Evolutionary conservation across 2,329 filamentous ascomycete genomes (phyloP).

Genomic region (Pseudocercospora pini-densiflorae): DNA sequence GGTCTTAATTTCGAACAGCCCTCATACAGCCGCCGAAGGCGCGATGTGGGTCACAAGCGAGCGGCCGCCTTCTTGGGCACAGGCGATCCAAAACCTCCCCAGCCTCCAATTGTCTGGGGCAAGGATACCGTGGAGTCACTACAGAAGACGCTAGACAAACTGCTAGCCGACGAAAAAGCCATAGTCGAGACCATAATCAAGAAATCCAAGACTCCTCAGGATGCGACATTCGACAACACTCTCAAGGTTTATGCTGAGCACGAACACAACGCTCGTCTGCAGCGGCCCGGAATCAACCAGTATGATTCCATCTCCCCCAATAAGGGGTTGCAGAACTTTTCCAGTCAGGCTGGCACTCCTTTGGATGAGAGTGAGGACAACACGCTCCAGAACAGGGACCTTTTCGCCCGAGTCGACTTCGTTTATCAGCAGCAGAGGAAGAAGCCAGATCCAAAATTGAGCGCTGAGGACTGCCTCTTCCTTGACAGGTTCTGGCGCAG

Average conservation of each 20-base stretch:
- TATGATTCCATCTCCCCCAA: slow-evolving; percentile 51
- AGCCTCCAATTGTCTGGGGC: background rate
- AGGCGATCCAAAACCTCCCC: background rate
- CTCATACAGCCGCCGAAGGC: background rate
- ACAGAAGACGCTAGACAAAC: background rate
- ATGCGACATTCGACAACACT: slow-evolving; percentile 60
- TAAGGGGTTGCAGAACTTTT: slow-evolving; percentile 49
- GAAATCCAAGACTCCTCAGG: slow-evolving; percentile 55
- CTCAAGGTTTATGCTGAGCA: slow-evolving; percentile 69
- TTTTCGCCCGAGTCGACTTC: slow-evolving; percentile 64
- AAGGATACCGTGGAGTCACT: background rate
- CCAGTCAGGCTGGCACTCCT: slow-evolving; percentile 49
- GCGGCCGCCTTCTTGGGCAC: background rate
- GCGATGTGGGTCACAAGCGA: background rate
- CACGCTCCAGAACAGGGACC: slow-evolving; percentile 75
- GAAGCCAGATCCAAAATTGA: slow-evolving; percentile 55
- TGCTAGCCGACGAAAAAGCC: slow-evolving; percentile 48
- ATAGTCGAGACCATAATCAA: slow-evolving; percentile 69
- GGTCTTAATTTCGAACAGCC: background rate
- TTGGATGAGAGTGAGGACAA: slow-evolving; percentile 71
- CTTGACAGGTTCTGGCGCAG: slow-evolving; percentile 74
- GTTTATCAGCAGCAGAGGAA: slow-evolving; percentile 48
- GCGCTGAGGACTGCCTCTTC: slow-evolving; percentile 68
- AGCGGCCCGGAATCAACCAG: slow-evolving; percentile 55
- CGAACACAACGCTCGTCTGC: slow-evolving; percentile 51